Evolutionary conservation across 2,329 filamentous ascomycete genomes (phyloP).

Genomic region (Herpotrichia juniperi): DNA sequence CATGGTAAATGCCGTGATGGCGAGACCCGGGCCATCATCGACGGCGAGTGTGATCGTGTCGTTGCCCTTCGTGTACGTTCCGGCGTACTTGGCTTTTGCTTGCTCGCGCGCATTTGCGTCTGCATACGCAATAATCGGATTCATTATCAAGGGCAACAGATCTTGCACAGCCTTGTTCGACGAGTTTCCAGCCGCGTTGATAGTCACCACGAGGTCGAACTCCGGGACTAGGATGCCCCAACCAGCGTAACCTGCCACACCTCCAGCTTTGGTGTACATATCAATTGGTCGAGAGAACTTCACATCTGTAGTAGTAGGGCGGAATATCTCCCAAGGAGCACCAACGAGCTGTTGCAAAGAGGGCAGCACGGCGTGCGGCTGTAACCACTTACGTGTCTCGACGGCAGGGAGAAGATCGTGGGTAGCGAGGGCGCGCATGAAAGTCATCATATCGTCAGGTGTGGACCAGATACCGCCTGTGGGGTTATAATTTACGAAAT

Average conservation of each 20-base stretch:
- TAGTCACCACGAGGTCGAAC: conserved; percentile 28
- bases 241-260: conserved; percentile 27
- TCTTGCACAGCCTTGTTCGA: conserved; percentile 13
- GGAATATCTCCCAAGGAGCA: conserved; percentile 35
- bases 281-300: conserved; percentile 22
- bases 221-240: conserved; percentile 29
- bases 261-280: conserved; percentile 31
- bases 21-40: conserved; percentile 30
- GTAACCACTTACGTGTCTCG: conserved; percentile 27
- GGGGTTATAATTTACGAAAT: conserved; percentile 33
- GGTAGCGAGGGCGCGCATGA: conserved; percentile 24
- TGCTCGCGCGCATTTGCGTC: conserved; percentile 26
- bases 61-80: conserved; percentile 19
- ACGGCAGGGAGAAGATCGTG: conserved; percentile 20
- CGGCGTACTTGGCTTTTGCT: conserved; percentile 23
- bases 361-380: conserved; percentile 24
- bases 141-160: conserved; percentile 18
- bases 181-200: conserved; percentile 25
- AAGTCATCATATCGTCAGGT: conserved; percentile 24
- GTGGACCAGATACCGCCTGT: conserved; percentile 35
- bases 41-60: conserved; percentile 10
- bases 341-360: conserved; percentile 30
- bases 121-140: conserved; percentile 24
- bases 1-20: conserved; percentile 18
- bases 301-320: neutral